phyloP scores from a whole-genome alignment of 768 basidiomycete genomes.

The Coprinellus aureogranulatus region DNA sequence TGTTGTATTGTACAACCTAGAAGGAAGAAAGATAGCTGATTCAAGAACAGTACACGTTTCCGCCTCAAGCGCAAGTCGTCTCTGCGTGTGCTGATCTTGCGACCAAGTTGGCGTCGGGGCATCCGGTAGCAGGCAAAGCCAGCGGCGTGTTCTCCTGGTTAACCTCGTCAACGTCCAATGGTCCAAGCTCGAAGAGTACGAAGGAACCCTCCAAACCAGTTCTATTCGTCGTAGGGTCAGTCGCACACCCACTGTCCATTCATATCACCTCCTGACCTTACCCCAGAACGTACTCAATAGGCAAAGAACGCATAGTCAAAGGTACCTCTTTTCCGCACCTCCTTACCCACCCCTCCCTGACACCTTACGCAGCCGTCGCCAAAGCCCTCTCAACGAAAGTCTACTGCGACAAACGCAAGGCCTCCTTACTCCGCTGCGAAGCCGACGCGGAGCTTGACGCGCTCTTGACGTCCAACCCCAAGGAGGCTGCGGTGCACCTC shows the following conservation, averaged over 20 bases:
- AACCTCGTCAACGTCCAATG: slow-evolving; percentile 14
- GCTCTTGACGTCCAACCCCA: slow-evolving; percentile 74
- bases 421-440: slow-evolving; percentile 79
- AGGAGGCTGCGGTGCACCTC: slow-evolving; percentile 78
- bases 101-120: slow-evolving; percentile 49
- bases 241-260: slow-evolving; percentile 4
- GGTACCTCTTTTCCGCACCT: slow-evolving; percentile 41
- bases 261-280: not conserved
- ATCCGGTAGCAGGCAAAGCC: slow-evolving; percentile 26
- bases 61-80: slow-evolving; percentile 92
- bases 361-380: slow-evolving; percentile 64
- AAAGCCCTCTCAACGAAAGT: slow-evolving; percentile 76
- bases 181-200: slow-evolving; percentile 16
- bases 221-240: slow-evolving; percentile 73
- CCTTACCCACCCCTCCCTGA: not conserved
- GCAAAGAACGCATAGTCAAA: slow-evolving; percentile 97
- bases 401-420: slow-evolving; percentile 86
- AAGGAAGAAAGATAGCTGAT: too few species aligned
- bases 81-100: slow-evolving; percentile 88
- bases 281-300: slow-evolving; percentile 88
- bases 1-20: too few species aligned
- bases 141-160: slow-evolving; percentile 56
- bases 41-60: slow-evolving; percentile 75
- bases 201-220: slow-evolving; percentile 32
- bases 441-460: slow-evolving; percentile 78